A percentile compares a stretch with the other conserved stretches of the same genome.
Evolutionary conservation across 108 stramenopile species (phyloP).

Genomic region (Skeletonema grethae): DNA sequence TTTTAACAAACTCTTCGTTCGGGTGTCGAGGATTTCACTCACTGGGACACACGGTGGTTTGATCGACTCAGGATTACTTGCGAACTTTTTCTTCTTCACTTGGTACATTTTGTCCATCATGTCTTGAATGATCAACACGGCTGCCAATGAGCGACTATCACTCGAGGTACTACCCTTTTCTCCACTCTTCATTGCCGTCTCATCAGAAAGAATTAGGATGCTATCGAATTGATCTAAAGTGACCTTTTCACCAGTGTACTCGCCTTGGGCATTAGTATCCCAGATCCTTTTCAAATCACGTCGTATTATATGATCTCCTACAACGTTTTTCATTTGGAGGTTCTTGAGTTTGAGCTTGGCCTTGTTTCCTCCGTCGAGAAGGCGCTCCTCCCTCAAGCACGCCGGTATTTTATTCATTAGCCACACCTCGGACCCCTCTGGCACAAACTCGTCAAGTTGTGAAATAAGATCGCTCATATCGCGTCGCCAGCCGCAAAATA

Average conservation of each 20-base stretch:
- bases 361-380: slow-evolving; percentile 17
- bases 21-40: slow-evolving; percentile 51
- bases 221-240: slow-evolving; percentile 32
- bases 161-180: slow-evolving; percentile 4
- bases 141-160: slow-evolving; percentile 17
- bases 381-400: slow-evolving; percentile 10
- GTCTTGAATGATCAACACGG: slow-evolving; percentile 7
- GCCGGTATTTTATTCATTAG: slow-evolving; percentile 17
- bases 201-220: slow-evolving; percentile 38
- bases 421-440: slow-evolving; percentile 18
- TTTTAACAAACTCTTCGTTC: slow-evolving; percentile 43
- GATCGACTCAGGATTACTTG: too few relatives aligned
- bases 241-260: slow-evolving; percentile 2
- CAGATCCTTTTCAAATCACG: slow-evolving; percentile 20
- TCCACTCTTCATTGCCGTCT: background rate
- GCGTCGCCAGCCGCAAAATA: slow-evolving; percentile 50
- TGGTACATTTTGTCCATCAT: slow-evolving; percentile 4
- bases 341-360: slow-evolving; percentile 11
- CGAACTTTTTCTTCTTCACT: slow-evolving; percentile 5
- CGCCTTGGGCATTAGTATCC: slow-evolving; percentile 4
- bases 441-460: slow-evolving; percentile 30
- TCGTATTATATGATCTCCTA: slow-evolving; percentile 26
- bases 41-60: slow-evolving; percentile 16
- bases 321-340: slow-evolving; percentile 19
- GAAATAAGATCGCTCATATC: slow-evolving; percentile 42